Conservation (phyloP, 495 filamentous ascomycete species). For the Bombardia bombarda region DNA sequence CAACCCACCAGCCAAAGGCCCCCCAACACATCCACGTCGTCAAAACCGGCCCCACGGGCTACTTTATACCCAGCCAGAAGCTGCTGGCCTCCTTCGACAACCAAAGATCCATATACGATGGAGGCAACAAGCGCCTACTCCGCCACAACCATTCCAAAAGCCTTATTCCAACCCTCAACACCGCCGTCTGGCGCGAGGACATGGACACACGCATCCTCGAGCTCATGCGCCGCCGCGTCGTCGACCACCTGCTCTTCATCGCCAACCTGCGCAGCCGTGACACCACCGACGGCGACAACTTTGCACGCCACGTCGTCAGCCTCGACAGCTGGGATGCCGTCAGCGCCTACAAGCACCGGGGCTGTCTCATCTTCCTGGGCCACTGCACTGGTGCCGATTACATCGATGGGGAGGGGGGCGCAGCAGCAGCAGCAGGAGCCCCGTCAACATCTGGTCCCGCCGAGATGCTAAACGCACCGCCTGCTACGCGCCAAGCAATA, state of each 20-base stretch:
- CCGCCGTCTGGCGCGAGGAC: constrained; percentile 53
- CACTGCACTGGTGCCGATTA: constrained; percentile 1
- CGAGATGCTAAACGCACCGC: background rate
- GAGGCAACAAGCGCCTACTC: constrained; percentile 1
- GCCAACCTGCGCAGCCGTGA: constrained; percentile 18
- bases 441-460: too few relatives aligned
- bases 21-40: background rate
- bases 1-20: background rate
- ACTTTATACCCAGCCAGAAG: constrained; percentile 5
- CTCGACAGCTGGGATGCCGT: constrained; percentile 28
- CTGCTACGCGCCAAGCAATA: constrained; percentile 24
- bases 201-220: constrained; percentile 56
- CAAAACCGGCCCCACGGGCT: constrained; percentile 5
- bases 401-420: background rate
- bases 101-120: background rate
- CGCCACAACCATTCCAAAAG: background rate
- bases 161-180: constrained; percentile 3
- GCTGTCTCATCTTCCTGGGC: constrained; percentile 30
- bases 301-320: constrained; percentile 27
- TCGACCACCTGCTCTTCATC: constrained; percentile 30
- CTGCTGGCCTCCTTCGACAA: constrained; percentile 6
- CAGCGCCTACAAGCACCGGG: constrained; percentile 18
- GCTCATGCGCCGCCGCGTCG: constrained; percentile 40
- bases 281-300: constrained; percentile 16
- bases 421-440: background rate